Evolutionary conservation across 192 early-diverging fungal genomes (phyloP).

Genomic region (Entomortierella beljakovae): DNA sequence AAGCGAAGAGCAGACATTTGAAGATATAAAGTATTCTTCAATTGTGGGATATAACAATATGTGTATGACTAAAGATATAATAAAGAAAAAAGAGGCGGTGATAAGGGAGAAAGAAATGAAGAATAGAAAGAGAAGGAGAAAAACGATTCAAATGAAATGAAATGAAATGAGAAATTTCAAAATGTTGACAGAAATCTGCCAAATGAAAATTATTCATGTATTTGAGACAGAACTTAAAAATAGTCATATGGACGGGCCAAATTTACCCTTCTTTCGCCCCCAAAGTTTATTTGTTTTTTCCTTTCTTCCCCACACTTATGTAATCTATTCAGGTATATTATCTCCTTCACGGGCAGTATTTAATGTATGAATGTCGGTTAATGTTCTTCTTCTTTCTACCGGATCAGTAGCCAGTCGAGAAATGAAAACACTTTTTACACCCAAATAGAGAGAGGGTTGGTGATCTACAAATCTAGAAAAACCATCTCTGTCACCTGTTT

Average conservation of each 20-base stretch:
- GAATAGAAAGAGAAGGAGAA: not conserved
- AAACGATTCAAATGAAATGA: too few species aligned
- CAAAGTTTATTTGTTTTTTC: not conserved
- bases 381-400: too few species aligned
- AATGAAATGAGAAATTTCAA: not conserved
- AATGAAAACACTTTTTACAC: too few species aligned
- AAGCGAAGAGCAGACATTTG: constrained; percentile 49
- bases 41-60: not conserved
- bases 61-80: not conserved
- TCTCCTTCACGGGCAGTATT: too few species aligned
- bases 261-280: not conserved
- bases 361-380: too few species aligned
- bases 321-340: too few species aligned
- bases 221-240: not conserved
- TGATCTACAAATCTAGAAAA: too few species aligned
- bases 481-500: too few species aligned
- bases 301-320: too few species aligned
- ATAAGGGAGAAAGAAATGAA: not conserved
- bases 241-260: not conserved
- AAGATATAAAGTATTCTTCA: not conserved
- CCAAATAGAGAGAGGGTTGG: too few species aligned
- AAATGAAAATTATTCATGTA: too few species aligned
- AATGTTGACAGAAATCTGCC: not conserved
- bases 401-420: too few species aligned
- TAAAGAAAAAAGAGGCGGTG: not conserved